Conservation (phyloP, 2,329 filamentous ascomycete species). For the Colletotrichum spinosum region DNA sequence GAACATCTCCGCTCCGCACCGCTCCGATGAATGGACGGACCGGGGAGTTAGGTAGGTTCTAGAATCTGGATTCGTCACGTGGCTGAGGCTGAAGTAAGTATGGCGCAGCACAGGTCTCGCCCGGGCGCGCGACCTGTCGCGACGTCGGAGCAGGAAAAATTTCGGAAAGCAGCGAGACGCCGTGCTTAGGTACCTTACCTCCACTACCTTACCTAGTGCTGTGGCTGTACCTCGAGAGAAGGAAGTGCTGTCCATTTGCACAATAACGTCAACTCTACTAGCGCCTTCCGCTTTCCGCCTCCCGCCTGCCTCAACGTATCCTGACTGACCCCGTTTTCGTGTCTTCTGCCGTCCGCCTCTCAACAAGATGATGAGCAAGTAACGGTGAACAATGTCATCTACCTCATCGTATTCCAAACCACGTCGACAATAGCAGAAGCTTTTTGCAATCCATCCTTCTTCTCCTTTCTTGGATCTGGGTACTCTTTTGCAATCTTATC, state of each 20-base stretch:
- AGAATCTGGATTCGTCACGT: slow-evolving; percentile 26
- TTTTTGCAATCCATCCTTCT: background rate
- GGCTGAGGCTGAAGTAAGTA: background rate
- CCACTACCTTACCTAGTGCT: background rate
- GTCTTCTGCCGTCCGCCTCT: slow-evolving; percentile 25
- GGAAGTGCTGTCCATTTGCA: background rate
- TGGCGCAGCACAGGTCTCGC: too few species aligned
- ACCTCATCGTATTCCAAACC: slow-evolving; percentile 9
- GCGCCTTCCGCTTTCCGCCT: slow-evolving; percentile 20
- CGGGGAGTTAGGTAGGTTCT: slow-evolving; percentile 1
- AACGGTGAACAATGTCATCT: slow-evolving; percentile 28
- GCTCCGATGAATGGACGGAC: too few species aligned
- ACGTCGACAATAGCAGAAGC: slow-evolving; percentile 21
- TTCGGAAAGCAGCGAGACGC: slow-evolving; percentile 32
- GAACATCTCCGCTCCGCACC: slow-evolving; percentile 14
- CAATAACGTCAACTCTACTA: slow-evolving; percentile 34
- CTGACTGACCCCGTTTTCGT: slow-evolving; percentile 1
- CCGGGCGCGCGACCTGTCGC: slow-evolving; percentile 17
- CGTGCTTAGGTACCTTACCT: slow-evolving; percentile 13
- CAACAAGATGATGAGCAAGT: slow-evolving; percentile 28
- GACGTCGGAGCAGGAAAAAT: slow-evolving; percentile 35
- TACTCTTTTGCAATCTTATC: slow-evolving; percentile 5
- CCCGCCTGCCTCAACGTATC: slow-evolving; percentile 30
- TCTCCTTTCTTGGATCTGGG: background rate
- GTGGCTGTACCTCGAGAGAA: background rate